phyloP scores from a whole-genome alignment of 257 asterid genomes.

The Dorcoceras hygrometricum region DNA sequence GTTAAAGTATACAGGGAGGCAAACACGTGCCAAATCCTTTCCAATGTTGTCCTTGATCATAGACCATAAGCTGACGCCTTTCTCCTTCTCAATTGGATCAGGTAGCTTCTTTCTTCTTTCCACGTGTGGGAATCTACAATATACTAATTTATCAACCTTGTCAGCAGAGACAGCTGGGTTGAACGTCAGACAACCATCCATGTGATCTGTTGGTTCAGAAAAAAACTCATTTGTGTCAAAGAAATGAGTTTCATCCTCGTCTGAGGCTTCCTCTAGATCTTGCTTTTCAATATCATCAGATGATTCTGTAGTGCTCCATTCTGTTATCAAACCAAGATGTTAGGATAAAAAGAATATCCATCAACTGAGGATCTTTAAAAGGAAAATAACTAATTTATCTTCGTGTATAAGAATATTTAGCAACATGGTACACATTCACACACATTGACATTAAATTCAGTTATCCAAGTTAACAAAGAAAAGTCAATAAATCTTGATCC shows the following conservation, averaged over 20 bases:
- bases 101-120: conserved; percentile 82
- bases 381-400: not conserved
- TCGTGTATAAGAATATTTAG: not conserved
- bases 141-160: conserved; percentile 21
- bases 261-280: conserved; percentile 83
- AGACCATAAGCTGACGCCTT: conserved; percentile 91
- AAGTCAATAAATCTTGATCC: not conserved
- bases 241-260: conserved; percentile 72
- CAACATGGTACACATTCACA: not conserved
- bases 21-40: conserved; percentile 83
- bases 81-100: conserved; percentile 90
- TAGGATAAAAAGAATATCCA: not conserved
- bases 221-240: conserved; percentile 70
- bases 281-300: conserved; percentile 91
- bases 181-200: conserved; percentile 30
- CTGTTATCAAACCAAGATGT: conserved; percentile 37
- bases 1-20: conserved; percentile 91
- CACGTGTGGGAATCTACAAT: conserved; percentile 34
- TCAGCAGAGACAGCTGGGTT: conserved; percentile 28
- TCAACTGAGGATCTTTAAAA: not conserved
- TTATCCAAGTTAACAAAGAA: not conserved
- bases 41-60: conserved; percentile 96
- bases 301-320: conserved; percentile 96
- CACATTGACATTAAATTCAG: not conserved
- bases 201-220: conserved; percentile 46